Percentiles rank a stretch among this genome's conserved stretches.
These are phyloP conservation scores for Drosera spatulata DNA, from an alignment of 179 eudicot genomes.

Conservation along the genomic window DNA sequence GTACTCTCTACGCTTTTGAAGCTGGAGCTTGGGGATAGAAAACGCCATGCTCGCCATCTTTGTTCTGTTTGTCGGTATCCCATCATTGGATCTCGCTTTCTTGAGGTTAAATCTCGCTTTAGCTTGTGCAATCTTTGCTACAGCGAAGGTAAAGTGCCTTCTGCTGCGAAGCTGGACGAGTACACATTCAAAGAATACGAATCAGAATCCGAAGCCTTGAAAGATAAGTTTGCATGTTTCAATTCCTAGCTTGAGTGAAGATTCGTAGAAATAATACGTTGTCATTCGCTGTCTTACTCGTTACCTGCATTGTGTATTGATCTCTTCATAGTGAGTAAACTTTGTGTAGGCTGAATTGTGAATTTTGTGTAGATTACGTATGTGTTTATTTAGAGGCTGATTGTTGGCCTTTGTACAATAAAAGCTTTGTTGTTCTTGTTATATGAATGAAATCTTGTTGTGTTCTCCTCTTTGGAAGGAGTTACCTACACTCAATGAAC, in stretches of 20 bases:
- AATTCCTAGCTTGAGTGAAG: slow-evolving; percentile 13
- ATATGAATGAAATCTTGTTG: too few species aligned
- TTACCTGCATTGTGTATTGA: too few species aligned
- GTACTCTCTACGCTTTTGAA: slow-evolving; percentile 58
- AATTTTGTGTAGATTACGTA: too few species aligned
- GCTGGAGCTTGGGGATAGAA: slow-evolving; percentile 75
- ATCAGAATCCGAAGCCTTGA: slow-evolving; percentile 66
- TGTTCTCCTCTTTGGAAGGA: too few species aligned
- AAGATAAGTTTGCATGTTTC: slow-evolving; percentile 81
- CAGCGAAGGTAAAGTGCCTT: slow-evolving; percentile 92
- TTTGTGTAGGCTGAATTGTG: too few species aligned
- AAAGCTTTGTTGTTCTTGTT: too few species aligned
- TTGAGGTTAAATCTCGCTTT: slow-evolving; percentile 70
- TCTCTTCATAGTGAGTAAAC: too few species aligned
- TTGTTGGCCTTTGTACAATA: too few species aligned
- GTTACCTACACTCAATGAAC: too few species aligned
- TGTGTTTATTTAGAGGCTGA: too few species aligned
- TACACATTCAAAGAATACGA: slow-evolving; percentile 79
- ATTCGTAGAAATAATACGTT: background rate
- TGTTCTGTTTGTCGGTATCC: slow-evolving; percentile 90
- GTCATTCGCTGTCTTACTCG: too few species aligned
- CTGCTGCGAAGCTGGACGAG: slow-evolving; percentile 65
- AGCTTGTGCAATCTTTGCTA: slow-evolving; percentile 80
- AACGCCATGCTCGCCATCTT: slow-evolving; percentile 61
- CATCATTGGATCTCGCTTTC: slow-evolving; percentile 76